Percentiles rank a stretch among this genome's conserved stretches.
phyloP scores from a whole-genome alignment of 2,329 filamentous ascomycete genomes.

The Trichoderma citrinoviride region DNA sequence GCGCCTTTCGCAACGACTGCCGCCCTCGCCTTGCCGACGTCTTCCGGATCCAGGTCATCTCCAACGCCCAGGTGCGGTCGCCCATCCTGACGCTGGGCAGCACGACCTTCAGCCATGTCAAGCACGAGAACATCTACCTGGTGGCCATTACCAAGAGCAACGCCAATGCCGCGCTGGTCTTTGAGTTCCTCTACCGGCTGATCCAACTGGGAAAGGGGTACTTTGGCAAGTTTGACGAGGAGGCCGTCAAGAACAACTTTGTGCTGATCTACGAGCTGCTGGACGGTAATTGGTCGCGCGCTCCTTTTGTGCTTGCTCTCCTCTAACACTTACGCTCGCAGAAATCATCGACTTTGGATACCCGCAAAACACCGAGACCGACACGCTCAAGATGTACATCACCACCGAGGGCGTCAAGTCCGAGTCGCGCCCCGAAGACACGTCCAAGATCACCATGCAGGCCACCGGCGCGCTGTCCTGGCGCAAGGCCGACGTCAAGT shows the following conservation, averaged over 20 bases:
- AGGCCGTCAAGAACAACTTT: constrained; percentile 99
- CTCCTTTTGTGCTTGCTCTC: background rate
- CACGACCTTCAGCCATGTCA: constrained; percentile 99
- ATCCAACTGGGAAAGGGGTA: constrained; percentile 90
- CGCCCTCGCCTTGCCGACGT: constrained; percentile 96
- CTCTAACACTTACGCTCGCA: constrained; percentile 34
- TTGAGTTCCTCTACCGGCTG: constrained; percentile 94
- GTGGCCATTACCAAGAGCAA: constrained; percentile 99
- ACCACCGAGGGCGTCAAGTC: constrained; percentile 98
- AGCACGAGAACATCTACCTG: constrained; percentile 98
- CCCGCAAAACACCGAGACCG: constrained; percentile 97
- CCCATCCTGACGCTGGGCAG: constrained; percentile 95
- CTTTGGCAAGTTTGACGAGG: constrained; percentile 98
- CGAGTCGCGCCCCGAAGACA: constrained; percentile 81
- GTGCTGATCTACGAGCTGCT: constrained; percentile 96
- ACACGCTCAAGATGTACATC: constrained; percentile 99
- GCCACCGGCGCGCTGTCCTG: constrained; percentile 95
- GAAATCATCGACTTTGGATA: constrained; percentile 99
- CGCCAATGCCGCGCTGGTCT: constrained; percentile 95
- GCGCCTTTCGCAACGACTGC: constrained; percentile 97
- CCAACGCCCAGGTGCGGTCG: constrained; percentile 94
- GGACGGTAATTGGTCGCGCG: constrained; percentile 60
- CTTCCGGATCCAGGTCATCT: constrained; percentile 99
- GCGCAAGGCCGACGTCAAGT: constrained; percentile 96
- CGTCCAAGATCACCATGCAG: constrained; percentile 98